Percentiles rank a stretch among this genome's conserved stretches.
phyloP scores from a whole-genome alignment of 192 early-diverging fungal species.

The Entophlyctis helioformis region DNA sequence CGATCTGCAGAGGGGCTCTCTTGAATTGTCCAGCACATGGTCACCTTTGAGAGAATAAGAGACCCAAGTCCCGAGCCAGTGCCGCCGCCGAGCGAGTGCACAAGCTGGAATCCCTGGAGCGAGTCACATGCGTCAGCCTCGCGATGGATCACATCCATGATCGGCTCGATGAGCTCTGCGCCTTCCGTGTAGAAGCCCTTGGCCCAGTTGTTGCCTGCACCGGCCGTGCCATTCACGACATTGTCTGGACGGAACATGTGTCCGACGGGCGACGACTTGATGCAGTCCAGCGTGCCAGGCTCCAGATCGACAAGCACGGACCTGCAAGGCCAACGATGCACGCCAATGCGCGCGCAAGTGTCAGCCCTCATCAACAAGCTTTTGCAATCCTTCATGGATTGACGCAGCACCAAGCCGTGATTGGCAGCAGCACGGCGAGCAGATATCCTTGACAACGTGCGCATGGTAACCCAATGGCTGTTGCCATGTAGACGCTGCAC shows the following conservation, averaged over 20 bases:
- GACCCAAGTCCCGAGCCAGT: slow-evolving; percentile 97
- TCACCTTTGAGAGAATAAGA: slow-evolving; percentile 75
- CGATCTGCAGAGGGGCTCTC: neutral
- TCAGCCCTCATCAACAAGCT: too few species aligned
- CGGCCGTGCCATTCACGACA: slow-evolving; percentile 88
- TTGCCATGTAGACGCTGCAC: neutral
- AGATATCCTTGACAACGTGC: neutral
- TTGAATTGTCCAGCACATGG: neutral
- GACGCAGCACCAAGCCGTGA: neutral
- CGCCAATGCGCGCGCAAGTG: neutral
- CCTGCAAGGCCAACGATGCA: slow-evolving; percentile 2
- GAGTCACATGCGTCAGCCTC: slow-evolving; percentile 94
- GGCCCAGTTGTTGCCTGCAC: slow-evolving; percentile 99
- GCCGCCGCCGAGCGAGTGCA: slow-evolving; percentile 95
- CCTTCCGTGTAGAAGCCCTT: slow-evolving; percentile 99
- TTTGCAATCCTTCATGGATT: too few species aligned
- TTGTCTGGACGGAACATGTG: slow-evolving; percentile 93
- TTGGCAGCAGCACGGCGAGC: neutral
- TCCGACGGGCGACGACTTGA: slow-evolving; percentile 63
- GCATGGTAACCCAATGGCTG: neutral
- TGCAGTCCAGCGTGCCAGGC: slow-evolving; percentile 82
- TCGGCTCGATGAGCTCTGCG: slow-evolving; percentile 91
- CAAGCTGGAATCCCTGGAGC: slow-evolving; percentile 97
- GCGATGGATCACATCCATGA: slow-evolving; percentile 91
- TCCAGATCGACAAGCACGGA: slow-evolving; percentile 88